Percentiles rank a stretch among this genome's conserved stretches.
Conservation (phyloP, 2,329 filamentous ascomycete species). For the Xylaria multiplex region DNA sequence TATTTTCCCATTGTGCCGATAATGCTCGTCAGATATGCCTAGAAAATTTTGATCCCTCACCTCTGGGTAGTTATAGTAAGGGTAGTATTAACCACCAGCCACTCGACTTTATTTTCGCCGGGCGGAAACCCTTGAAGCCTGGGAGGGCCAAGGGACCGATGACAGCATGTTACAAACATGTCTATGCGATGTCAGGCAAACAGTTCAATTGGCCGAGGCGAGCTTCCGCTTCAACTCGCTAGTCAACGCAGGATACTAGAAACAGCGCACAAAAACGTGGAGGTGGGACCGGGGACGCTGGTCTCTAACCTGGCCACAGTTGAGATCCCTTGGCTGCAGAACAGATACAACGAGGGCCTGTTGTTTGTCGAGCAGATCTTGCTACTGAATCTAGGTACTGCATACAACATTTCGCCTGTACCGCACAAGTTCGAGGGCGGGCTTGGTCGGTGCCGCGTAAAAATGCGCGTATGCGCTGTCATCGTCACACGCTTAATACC, state of each 20-base stretch:
- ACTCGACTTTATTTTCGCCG: slow-evolving; percentile 28
- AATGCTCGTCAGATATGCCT: slow-evolving; percentile 21
- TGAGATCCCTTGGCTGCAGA: slow-evolving; percentile 37
- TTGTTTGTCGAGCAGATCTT: slow-evolving; percentile 24
- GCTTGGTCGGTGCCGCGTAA: slow-evolving; percentile 29
- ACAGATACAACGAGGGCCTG: slow-evolving; percentile 25
- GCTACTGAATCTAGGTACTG: slow-evolving; percentile 19
- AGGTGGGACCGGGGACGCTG: slow-evolving; percentile 34
- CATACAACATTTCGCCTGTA: slow-evolving; percentile 13
- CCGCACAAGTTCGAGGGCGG: slow-evolving; percentile 18
- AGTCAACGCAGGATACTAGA: slow-evolving; percentile 30
- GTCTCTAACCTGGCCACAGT: slow-evolving; percentile 35
- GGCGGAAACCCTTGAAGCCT: slow-evolving; percentile 19
- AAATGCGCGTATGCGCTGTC: slow-evolving; percentile 47
- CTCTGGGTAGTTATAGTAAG: slow-evolving; percentile 25
- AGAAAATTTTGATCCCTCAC: slow-evolving; percentile 18
- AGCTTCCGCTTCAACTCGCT: slow-evolving; percentile 26
- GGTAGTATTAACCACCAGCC: slow-evolving; percentile 33
- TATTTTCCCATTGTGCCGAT: slow-evolving; percentile 32
- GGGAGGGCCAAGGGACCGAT: slow-evolving; percentile 15
- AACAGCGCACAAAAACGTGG: slow-evolving; percentile 39
- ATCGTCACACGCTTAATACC: slow-evolving; percentile 49
- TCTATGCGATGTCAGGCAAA: slow-evolving; percentile 25
- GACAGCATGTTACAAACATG: slow-evolving; percentile 26
- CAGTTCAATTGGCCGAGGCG: slow-evolving; percentile 22